Percentiles rank a stretch among this genome's conserved stretches.
phyloP scores from a whole-genome alignment of 352 stramenopile species.

The Pythium folliculosum region DNA sequence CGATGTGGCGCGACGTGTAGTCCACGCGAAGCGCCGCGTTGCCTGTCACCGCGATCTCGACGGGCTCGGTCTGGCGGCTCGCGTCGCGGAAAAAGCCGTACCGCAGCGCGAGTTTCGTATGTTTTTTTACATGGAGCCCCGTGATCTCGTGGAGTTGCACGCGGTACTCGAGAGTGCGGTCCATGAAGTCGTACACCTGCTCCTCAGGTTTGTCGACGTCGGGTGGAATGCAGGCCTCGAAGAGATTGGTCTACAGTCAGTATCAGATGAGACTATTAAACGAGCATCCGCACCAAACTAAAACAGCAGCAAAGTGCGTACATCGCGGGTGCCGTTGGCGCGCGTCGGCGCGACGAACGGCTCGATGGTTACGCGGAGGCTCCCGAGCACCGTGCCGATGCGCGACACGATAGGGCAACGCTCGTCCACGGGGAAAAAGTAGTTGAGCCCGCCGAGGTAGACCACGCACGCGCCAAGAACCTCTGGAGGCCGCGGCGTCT shows the following conservation, averaged over 20 bases:
- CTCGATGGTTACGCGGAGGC: conserved; percentile 46
- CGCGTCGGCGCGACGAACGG: conserved; percentile 33
- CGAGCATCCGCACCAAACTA: neutral
- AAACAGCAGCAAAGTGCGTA: conserved; percentile 1
- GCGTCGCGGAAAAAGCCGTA: conserved; percentile 54
- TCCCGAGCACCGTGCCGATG: conserved; percentile 42
- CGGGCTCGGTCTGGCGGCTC: conserved; percentile 30
- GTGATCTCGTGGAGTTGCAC: conserved; percentile 33
- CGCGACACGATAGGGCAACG: conserved; percentile 53
- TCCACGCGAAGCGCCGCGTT: conserved; percentile 11
- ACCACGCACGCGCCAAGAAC: conserved; percentile 55
- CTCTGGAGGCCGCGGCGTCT: conserved; percentile 10
- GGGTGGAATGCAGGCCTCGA: conserved; percentile 36
- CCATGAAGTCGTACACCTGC: conserved; percentile 55
- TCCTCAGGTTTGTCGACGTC: conserved; percentile 47
- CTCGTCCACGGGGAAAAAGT: conserved; percentile 57
- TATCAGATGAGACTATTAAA: no score
- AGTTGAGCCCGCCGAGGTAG: conserved; percentile 62
- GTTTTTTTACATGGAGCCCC: conserved; percentile 34
- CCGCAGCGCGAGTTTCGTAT: conserved; percentile 40
- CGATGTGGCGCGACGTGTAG: conserved; percentile 37
- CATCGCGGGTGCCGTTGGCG: conserved; percentile 35
- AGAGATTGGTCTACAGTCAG: conserved; percentile 19
- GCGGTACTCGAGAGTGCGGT: conserved; percentile 49
- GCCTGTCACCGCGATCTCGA: conserved; percentile 17